Base-by-base conservation (phyloP, 192 early-diverging fungal species). In the Martensiomyces pterosporus region DNA sequence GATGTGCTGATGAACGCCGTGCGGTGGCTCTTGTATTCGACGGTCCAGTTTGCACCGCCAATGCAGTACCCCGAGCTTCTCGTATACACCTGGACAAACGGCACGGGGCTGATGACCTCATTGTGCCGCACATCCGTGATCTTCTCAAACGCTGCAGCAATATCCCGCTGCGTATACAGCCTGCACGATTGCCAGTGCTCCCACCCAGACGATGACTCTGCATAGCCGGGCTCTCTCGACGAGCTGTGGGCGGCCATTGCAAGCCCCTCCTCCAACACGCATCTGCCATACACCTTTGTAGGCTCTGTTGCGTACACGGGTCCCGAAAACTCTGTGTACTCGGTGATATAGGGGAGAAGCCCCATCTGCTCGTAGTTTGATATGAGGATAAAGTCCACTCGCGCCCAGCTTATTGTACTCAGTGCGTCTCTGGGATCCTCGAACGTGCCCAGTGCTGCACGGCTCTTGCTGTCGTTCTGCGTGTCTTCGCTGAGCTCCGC, bases 271-370 rank as follows among this genome's bases (percentile, higher is more conserved):
- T 77, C 75, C 40, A 77, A 27, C 24, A 66, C 62, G 33, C 67
- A 77, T 5, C 60, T 47, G 52, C 84, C 88, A 74, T 88, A 89
- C 26, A 79, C 80, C 60, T 88, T 80, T 1, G 86, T 84, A 0
- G 88, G 86, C 60, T 90, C 91, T 0, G 89, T 91, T 2, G 85
- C 87, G 66, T 81, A 83, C 3, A 94, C 80, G 5, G 74, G 77
- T 3, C 88, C 88, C 17, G 80, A 70, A 57, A 90, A 94, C 17
- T 78, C 81, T 1, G 83, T 79, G 71, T 86, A 91, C 34, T 92
- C 89, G 1, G 87, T 92, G 23, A 91, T 64, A 55, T 79, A 94
- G 14, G 91, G 91, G 22, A 94, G 67, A 37, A 84, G 82, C 17
- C 84, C 63, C 75, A 86, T 83, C 43, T 87, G 79, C 43, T 84